phyloP scores from a whole-genome alignment of 2,329 filamentous ascomycete species.

The Dactylella cylindrospora region DNA sequence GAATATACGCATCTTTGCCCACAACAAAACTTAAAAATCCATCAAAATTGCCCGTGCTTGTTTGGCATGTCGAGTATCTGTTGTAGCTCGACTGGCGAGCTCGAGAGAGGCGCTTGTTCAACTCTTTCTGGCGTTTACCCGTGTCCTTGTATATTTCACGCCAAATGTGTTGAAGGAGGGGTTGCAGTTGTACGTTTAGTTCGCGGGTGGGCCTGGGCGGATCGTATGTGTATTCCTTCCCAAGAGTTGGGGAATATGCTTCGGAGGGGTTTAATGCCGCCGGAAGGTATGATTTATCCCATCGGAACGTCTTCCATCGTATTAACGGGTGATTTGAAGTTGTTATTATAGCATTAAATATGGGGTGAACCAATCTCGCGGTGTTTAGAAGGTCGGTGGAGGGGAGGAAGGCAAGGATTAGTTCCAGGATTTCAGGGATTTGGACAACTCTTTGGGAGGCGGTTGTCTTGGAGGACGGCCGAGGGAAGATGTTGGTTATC shows the following conservation, averaged over 20 bases:
- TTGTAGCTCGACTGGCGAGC: no score
- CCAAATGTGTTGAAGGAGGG: constrained; percentile 28
- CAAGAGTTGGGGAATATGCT: constrained; percentile 15
- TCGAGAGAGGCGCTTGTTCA: no score
- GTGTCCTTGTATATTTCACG: no score
- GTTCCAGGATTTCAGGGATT: constrained; percentile 24
- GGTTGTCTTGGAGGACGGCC: no score
- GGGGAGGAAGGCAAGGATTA: constrained; percentile 23
- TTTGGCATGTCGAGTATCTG: no score
- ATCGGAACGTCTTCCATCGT: constrained; percentile 35
- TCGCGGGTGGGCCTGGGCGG: constrained; percentile 31
- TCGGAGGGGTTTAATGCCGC: background rate
- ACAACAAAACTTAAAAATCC: no score
- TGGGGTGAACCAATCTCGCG: constrained; percentile 21
- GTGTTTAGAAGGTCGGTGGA: constrained; percentile 14
- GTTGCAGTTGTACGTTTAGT: constrained; percentile 11
- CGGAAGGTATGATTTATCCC: constrained; percentile 13
- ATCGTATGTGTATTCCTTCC: constrained; percentile 21
- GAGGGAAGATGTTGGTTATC: no score
- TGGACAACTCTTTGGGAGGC: no score
- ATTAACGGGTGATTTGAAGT: constrained; percentile 13
- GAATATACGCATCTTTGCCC: constrained; percentile 37
- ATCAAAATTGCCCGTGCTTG: no score
- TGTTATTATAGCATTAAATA: constrained; percentile 23
- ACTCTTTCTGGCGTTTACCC: no score